Percentiles rank a stretch among this genome's conserved stretches.
phyloP scores from a whole-genome alignment of 2,329 filamentous ascomycete species.

The Neospermospora avenae region DNA sequence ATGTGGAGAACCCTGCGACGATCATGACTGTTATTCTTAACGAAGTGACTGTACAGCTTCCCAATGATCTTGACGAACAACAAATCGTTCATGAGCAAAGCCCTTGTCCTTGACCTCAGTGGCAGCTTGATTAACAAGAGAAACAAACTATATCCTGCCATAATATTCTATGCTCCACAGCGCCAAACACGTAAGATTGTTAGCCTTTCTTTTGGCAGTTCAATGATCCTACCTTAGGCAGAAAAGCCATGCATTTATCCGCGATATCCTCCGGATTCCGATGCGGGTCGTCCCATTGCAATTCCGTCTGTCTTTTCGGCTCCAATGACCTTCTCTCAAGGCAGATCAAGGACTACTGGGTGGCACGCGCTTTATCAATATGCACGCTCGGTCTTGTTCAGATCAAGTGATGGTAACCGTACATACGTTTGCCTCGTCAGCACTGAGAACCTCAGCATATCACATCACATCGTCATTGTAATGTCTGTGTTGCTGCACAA shows the following conservation, averaged over 20 bases:
- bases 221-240: no score
- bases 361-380: not conserved
- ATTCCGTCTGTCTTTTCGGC: not conserved
- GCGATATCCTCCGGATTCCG: not conserved
- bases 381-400: not conserved
- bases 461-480: not conserved
- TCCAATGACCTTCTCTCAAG: not conserved
- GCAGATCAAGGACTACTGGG: not conserved
- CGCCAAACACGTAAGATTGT: no score
- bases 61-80: no score
- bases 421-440: not conserved
- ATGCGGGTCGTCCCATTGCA: not conserved
- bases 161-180: no score
- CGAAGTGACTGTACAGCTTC: no score
- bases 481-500: slow-evolving; percentile 3
- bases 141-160: no score
- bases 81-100: no score
- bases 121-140: no score
- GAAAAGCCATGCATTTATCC: not conserved
- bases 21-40: not conserved
- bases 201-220: no score
- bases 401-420: not conserved
- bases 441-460: not conserved
- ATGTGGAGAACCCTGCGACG: slow-evolving; percentile 2
- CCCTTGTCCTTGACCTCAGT: no score